Evolutionary conservation across 768 basidiomycete genomes (phyloP).

Genomic region (Chalciporus chontae): DNA sequence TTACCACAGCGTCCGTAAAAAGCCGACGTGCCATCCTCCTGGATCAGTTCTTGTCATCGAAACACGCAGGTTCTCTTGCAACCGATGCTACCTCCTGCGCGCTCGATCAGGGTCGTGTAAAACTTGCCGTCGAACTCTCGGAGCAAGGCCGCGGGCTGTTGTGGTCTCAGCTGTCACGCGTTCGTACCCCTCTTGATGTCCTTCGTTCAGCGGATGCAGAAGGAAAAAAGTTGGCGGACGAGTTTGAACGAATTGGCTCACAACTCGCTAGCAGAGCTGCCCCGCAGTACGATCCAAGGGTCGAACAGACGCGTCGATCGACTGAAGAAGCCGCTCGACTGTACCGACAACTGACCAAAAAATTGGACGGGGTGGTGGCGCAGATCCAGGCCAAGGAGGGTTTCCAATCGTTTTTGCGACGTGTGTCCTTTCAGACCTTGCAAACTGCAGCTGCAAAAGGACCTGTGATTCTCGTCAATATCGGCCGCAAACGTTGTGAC

Average conservation of each 20-base stretch:
- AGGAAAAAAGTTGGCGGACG: constrained; percentile 21
- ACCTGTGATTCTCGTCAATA: constrained; percentile 38
- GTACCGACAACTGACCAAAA: constrained; percentile 14
- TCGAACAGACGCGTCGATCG: constrained; percentile 4
- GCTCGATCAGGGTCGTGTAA: constrained; percentile 14
- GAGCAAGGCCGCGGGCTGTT: constrained; percentile 30
- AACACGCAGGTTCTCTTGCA: constrained; percentile 10
- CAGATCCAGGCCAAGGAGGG: constrained; percentile 24
- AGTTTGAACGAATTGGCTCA: constrained; percentile 21
- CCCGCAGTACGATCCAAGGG: neutral
- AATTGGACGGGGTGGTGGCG: constrained; percentile 18
- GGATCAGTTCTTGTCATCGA: neutral
- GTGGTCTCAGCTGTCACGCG: constrained; percentile 29
- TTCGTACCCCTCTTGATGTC: constrained; percentile 23
- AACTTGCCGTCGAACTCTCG: constrained; percentile 33
- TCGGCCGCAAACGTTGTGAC: constrained; percentile 32
- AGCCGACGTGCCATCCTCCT: constrained; percentile 12
- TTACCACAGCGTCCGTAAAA: constrained; percentile 17
- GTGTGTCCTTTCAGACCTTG: constrained; percentile 16
- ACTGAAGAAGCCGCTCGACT: constrained; percentile 13
- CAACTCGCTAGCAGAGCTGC: constrained; percentile 9
- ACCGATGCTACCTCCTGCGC: constrained; percentile 28
- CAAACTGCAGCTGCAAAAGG: constrained; percentile 23
- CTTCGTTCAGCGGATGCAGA: constrained; percentile 13
- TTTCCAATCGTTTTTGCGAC: constrained; percentile 31